Conservation (phyloP, 441 rosid genomes). For the Lepidium campestre region DNA sequence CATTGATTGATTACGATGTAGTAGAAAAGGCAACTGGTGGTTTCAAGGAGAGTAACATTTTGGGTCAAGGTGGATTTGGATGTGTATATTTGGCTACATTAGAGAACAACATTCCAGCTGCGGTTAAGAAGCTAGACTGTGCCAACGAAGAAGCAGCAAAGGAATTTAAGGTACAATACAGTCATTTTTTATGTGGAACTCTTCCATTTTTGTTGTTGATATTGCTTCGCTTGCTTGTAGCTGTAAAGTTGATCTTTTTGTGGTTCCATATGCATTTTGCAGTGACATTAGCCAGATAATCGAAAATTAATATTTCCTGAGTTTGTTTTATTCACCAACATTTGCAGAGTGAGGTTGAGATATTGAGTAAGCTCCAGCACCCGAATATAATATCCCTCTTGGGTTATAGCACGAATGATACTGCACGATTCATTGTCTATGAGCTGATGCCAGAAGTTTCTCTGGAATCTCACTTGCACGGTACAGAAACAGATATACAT, state of each 20-base stretch:
- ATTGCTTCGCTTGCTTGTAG: neutral
- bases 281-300: neutral
- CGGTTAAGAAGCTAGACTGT: conserved; percentile 82
- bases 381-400: conserved; percentile 65
- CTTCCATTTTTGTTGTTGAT: conserved; percentile 4
- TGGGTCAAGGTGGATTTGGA: conserved; percentile 92
- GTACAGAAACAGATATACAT: conserved; percentile 28
- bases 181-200: neutral
- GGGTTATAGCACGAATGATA: conserved; percentile 61
- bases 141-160: conserved; percentile 49
- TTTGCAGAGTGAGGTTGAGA: conserved; percentile 78
- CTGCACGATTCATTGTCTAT: conserved; percentile 59
- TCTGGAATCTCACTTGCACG: conserved; percentile 82
- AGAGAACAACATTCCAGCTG: conserved; percentile 52
- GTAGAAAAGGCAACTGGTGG: conserved; percentile 62
- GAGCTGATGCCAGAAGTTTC: conserved; percentile 89
- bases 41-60: conserved; percentile 57
- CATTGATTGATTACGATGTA: conserved; percentile 54
- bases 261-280: neutral
- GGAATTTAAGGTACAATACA: conserved; percentile 65
- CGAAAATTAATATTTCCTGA: neutral
- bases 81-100: conserved; percentile 63
- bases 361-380: conserved; percentile 69
- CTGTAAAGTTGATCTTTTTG: neutral
- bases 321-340: neutral